phyloP scores from a whole-genome alignment of 805 yeast genomes.

The Yamadazyma ubonensis region DNA sequence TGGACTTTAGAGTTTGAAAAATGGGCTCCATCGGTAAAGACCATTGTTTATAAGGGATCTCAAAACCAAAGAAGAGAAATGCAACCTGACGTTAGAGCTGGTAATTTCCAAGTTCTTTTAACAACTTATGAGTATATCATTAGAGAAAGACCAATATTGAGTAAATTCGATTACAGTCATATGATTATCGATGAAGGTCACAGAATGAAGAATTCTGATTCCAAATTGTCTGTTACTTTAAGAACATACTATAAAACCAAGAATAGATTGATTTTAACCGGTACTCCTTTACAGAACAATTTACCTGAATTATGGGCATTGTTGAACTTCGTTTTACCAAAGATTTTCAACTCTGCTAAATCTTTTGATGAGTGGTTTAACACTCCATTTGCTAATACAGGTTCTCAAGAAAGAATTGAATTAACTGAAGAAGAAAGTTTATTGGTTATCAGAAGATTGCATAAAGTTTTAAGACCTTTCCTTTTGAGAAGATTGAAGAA shows the following conservation, averaged over 20 bases:
- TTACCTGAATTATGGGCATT: constrained; percentile 86
- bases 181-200: constrained; percentile 93
- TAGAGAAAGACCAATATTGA: constrained; percentile 67
- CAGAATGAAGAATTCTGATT: constrained; percentile 77
- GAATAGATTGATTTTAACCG: constrained; percentile 77
- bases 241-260: constrained; percentile 71
- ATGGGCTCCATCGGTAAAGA: constrained; percentile 81
- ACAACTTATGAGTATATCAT: constrained; percentile 84
- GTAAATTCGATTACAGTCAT: constrained; percentile 74
- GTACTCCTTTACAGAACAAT: constrained; percentile 85
- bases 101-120: constrained; percentile 71
- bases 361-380: constrained; percentile 90
- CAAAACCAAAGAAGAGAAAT: constrained; percentile 68
- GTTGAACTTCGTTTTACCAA: constrained; percentile 77
- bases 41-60: constrained; percentile 74
- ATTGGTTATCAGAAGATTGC: constrained; percentile 79
- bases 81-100: constrained; percentile 61
- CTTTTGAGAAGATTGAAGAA: constrained; percentile 78
- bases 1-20: constrained; percentile 85
- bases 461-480: constrained; percentile 83
- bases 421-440: constrained; percentile 84
- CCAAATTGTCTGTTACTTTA: constrained; percentile 70
- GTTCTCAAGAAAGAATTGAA: constrained; percentile 76
- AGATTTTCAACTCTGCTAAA: constrained; percentile 80
- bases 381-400: constrained; percentile 84